phyloP scores from a whole-genome alignment of 805 yeast species.

The Saccharomycopsis capsularis region DNA sequence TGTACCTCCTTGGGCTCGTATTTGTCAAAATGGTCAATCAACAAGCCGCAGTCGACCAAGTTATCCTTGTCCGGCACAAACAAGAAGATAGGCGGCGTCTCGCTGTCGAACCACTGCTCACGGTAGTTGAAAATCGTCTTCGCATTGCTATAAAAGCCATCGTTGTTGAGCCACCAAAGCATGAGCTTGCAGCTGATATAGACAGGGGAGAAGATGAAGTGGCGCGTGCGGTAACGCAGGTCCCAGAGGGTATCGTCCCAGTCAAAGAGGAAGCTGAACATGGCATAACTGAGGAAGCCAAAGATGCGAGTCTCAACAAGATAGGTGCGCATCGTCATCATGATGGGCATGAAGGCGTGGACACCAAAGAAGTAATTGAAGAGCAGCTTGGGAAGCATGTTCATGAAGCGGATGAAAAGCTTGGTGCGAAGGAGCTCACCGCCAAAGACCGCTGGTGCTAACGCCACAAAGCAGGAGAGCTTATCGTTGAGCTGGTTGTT shows the following conservation, averaged over 20 bases:
- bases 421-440: constrained; percentile 66
- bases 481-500: constrained; percentile 40
- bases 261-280: constrained; percentile 81
- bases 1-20: constrained; percentile 50
- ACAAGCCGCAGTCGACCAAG: constrained; percentile 67
- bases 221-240: constrained; percentile 53
- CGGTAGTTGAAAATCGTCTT: constrained; percentile 44
- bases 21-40: constrained; percentile 55
- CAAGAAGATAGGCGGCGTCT: constrained; percentile 49
- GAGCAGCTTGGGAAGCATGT: constrained; percentile 38
- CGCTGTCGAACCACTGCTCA: constrained; percentile 46
- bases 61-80: constrained; percentile 69
- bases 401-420: constrained; percentile 54
- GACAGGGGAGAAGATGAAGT: constrained; percentile 81
- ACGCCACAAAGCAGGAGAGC: constrained; percentile 61
- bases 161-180: constrained; percentile 78
- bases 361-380: constrained; percentile 62
- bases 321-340: constrained; percentile 51
- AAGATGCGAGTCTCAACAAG: constrained; percentile 47
- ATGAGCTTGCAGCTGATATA: constrained; percentile 72
- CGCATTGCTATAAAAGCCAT: constrained; percentile 35
- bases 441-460: constrained; percentile 90
- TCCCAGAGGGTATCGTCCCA: constrained; percentile 86
- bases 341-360: constrained; percentile 68
- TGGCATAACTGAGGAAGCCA: constrained; percentile 61